Base-by-base conservation (phyloP, 129 eudicot genomes). In the Flaveria trinervia region DNA sequence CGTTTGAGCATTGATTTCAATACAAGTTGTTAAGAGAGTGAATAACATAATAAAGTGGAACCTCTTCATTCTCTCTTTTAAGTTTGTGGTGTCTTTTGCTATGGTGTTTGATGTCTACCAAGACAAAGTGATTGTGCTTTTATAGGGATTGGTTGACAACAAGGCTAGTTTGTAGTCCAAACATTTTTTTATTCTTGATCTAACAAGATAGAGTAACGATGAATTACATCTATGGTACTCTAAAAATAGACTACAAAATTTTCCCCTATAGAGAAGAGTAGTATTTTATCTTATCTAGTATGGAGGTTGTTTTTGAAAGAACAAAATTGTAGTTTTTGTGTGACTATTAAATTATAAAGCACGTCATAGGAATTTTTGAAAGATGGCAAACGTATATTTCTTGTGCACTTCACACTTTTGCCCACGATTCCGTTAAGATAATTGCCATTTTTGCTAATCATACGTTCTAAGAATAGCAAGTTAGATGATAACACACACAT, bases 21-120 rank as follows among this genome's bases (percentile, higher is more conserved):
- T 20, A 20, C 50, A 64, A 20, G 60, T 9, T 36, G 72, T 62
- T 0, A 79, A 7, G 67, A 85, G 51, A 81, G 65, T 55, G 65
- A 81, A 71, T 9, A 64, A 16, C 2, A 48, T 0, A 69, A 49
- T 25, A 55, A 82, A 46, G 6, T 5, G 16, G 25, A 59, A 69
- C 43, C 60, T 81, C 65, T 81, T 85, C 85, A 83, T 83, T 28
- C 17, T 45, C 73, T 44, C 33, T 36, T 22, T 1, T 2, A 17
- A 20, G 36, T 70, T 30, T 26, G 44, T 28, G 44, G 14, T 60
- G 11, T 25, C 2, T 26, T 5, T 62, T 26, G 16, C 48, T 16
- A 9, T 33, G 23, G 23, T 65, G 70, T 65, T 65, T 33, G 48
- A 65, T 65, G 14, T 39, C 1, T 36, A 15, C 0, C 25, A 33